Percentiles rank a stretch among this genome's conserved stretches.
phyloP scores from a whole-genome alignment of 164 flowering plant genomes.

The Magnolia kwangsiensis region DNA sequence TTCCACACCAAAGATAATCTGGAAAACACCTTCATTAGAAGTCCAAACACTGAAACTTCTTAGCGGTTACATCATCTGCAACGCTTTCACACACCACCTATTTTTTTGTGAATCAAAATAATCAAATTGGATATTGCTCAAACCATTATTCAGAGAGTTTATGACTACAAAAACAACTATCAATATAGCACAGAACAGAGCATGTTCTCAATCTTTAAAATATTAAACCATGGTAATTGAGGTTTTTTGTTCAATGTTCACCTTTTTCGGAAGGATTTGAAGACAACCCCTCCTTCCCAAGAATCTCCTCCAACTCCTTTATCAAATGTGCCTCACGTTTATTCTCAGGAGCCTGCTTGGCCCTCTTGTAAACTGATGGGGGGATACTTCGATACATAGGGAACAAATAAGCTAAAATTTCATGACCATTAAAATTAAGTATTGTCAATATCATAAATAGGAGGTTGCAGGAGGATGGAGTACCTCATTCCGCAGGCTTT shows the following conservation, averaged over 20 bases:
- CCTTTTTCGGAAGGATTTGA: conserved; percentile 90
- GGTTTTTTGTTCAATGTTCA: conserved; percentile 11
- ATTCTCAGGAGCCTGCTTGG: conserved; percentile 78
- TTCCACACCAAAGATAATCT: not conserved
- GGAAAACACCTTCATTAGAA: not conserved
- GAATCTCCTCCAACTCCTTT: conserved; percentile 77
- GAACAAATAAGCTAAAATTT: not conserved
- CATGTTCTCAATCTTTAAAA: not conserved
- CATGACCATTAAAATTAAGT: not conserved
- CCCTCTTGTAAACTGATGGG: conserved; percentile 78
- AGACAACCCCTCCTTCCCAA: conserved; percentile 77
- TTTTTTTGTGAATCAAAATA: not conserved
- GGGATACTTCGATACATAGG: conserved; percentile 49
- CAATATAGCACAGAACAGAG: not conserved
- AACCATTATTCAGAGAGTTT: not conserved
- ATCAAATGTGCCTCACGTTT: conserved; percentile 68
- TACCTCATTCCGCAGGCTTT: conserved; percentile 94
- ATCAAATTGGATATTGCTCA: not conserved
- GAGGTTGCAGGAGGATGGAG: conserved; percentile 1
- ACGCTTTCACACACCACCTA: not conserved
- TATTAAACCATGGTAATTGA: not conserved
- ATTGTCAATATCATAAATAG: not conserved
- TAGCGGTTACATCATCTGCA: not conserved
- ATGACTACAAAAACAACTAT: not conserved
- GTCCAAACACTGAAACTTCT: not conserved